These are phyloP conservation scores for Groenewaldozyma salmanticensis DNA, from an alignment of 805 yeast species.

Conservation along the genomic window DNA sequence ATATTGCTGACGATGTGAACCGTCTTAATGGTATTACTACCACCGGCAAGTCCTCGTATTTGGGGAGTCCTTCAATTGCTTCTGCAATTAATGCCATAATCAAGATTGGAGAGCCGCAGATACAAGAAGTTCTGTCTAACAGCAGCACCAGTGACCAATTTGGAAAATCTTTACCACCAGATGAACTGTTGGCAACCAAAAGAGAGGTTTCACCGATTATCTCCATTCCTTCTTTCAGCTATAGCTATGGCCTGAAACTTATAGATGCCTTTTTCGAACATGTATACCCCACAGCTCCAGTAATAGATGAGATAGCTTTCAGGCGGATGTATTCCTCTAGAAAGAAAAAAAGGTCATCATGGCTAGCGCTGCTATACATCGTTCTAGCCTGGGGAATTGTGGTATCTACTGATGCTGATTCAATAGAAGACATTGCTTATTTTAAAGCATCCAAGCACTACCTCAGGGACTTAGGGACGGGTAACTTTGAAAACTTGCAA, in stretches of 20 bases:
- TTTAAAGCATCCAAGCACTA: not conserved
- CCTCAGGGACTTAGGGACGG: constrained; percentile 1
- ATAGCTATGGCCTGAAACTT: not conserved
- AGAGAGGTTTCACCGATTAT: no score
- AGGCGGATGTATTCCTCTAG: not conserved
- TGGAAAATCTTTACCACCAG: no score
- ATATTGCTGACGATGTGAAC: constrained; percentile 2
- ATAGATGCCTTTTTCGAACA: constrained; percentile 4
- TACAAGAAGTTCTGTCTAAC: no score
- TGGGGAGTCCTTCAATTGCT: constrained; percentile 1
- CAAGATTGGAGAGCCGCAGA: not conserved
- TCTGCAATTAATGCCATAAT: not conserved
- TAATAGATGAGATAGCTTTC: not conserved
- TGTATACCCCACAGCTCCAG: constrained; percentile 1
- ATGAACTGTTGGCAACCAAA: no score
- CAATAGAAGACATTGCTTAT: constrained; percentile 1
- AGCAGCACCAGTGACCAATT: no score
- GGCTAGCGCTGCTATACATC: constrained; percentile 2
- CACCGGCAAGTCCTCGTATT: not conserved
- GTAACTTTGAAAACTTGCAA: not conserved
- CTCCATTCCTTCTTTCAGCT: not conserved
- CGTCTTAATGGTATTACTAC: not conserved
- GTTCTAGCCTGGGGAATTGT: constrained; percentile 3
- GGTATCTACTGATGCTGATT: not conserved
- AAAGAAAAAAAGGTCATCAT: not conserved